Base-by-base conservation (phyloP, 2,329 filamentous ascomycete species). In the Paecilomyces formosus region DNA sequence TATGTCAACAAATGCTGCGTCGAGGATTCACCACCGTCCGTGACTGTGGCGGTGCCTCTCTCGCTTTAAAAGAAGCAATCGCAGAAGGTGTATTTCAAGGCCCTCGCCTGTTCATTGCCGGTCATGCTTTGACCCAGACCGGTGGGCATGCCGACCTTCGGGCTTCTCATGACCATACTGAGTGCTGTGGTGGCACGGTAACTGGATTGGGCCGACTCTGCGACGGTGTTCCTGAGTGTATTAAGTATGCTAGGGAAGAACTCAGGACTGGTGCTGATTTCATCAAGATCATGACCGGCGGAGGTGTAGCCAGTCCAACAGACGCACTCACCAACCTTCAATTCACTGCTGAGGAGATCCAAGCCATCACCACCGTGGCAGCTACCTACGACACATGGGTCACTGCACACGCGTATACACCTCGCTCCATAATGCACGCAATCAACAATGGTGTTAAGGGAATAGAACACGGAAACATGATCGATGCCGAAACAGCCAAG, bases 221-320 rank as follows among this genome's bases (percentile, higher is more conserved):
- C 51, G 81, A 85, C 65, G 81, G 83, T 1, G 81, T 84, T 0
- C 74, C 81, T 0, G 79, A 81, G 52, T 85, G 83, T 61, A 72
- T 83, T 50, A 76, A 76, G 21, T 78, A 73, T 7, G 77, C 79
- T 0, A 75, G 84, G 2, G 82, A 85, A 55, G 79, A 85, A 65
- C 67, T 87, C 0, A 74, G 83, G 2, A 74, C 71, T 8, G 84
- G 84, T 1, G 80, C 82, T 0, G 81, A 86, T 64, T 85, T 86
- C 63, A 78, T 87, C 68, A 86, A 86, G 68, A 82, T 87, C 61
- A 85, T 85, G 82, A 75, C 75, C 0, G 78, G 78, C 4, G 83
- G 84, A 1, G 84, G 84, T 8, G 82, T 86, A 1, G 77, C 80
- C 0, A 81, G 77, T 11, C 81, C 82, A 0, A 84, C 81, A 0